Conservation (phyloP, 129 eudicot species). For the Silybum marianum region DNA sequence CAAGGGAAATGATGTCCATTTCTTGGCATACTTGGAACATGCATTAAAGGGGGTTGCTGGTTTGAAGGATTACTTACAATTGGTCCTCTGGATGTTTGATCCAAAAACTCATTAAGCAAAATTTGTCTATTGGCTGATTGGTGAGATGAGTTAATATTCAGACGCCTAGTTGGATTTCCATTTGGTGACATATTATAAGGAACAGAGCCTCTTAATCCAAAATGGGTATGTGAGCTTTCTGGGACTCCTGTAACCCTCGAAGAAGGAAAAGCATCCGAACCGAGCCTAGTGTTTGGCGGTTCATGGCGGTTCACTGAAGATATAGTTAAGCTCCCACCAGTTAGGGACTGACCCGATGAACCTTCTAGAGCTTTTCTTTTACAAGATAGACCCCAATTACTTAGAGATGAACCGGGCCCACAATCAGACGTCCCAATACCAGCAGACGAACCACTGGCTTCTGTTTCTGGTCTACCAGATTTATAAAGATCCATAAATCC, state of each 20-base stretch:
- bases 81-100: slow-evolving; percentile 35
- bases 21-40: slow-evolving; percentile 44
- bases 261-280: slow-evolving; percentile 33
- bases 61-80: slow-evolving; percentile 31
- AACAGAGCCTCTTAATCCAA: slow-evolving; percentile 29
- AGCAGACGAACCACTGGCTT: slow-evolving; percentile 28
- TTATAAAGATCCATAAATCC: slow-evolving; percentile 23
- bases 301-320: slow-evolving; percentile 46
- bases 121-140: slow-evolving; percentile 39
- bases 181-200: slow-evolving; percentile 24
- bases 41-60: slow-evolving; percentile 46
- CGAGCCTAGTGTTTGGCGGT: slow-evolving; percentile 40
- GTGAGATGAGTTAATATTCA: slow-evolving; percentile 29
- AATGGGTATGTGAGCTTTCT: slow-evolving; percentile 50
- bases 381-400: slow-evolving; percentile 62
- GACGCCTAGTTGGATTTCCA: slow-evolving; percentile 39
- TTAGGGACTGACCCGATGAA: slow-evolving; percentile 49
- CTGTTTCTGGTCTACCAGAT: slow-evolving; percentile 29
- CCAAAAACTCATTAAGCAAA: slow-evolving; percentile 46
- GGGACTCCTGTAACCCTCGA: slow-evolving; percentile 27
- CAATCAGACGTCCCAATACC: slow-evolving; percentile 40
- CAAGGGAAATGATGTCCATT: slow-evolving; percentile 41
- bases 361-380: slow-evolving; percentile 78
- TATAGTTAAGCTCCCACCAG: slow-evolving; percentile 49
- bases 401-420: slow-evolving; percentile 46